These are phyloP conservation scores for Flaveria ramosissima DNA, from an alignment of 129 eudicot genomes.

Conservation along the genomic window DNA sequence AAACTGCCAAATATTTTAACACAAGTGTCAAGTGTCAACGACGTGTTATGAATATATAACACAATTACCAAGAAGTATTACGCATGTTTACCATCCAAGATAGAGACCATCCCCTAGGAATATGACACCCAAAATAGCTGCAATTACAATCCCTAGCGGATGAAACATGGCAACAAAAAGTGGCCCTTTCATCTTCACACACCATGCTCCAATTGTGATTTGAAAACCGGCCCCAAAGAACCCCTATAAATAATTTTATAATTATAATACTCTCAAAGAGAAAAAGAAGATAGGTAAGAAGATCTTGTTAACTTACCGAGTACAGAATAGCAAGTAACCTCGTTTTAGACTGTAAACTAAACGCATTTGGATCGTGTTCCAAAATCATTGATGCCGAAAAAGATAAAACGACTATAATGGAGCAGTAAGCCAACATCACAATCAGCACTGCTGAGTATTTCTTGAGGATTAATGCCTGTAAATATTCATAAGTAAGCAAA, in stretches of 20 bases:
- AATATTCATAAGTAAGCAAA: conserved; percentile 16
- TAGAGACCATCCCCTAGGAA: conserved; percentile 56
- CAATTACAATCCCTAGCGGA: conserved; percentile 63
- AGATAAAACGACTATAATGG: conserved; percentile 25
- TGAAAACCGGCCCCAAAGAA: conserved; percentile 58
- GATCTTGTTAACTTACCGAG: conserved; percentile 24
- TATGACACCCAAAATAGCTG: conserved; percentile 49
- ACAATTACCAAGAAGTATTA: neutral
- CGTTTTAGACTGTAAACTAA: conserved; percentile 24
- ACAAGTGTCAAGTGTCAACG: conserved; percentile 4
- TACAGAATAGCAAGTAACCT: conserved; percentile 32
- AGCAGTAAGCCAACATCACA: conserved; percentile 36
- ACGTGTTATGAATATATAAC: neutral
- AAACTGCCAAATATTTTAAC: conserved; percentile 41
- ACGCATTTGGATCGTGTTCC: conserved; percentile 29
- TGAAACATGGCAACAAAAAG: conserved; percentile 70
- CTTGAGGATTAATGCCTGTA: conserved; percentile 36
- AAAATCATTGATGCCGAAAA: conserved; percentile 25
- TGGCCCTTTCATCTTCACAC: conserved; percentile 67
- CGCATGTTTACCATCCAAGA: conserved; percentile 61
- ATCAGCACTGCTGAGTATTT: conserved; percentile 33
- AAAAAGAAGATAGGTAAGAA: neutral
- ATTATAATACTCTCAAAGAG: neutral
- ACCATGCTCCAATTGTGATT: conserved; percentile 54
- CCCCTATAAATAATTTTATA: conserved; percentile 36